Base-by-base conservation (phyloP, 2,329 filamentous ascomycete species). In the Microsporum ferrugineum region DNA sequence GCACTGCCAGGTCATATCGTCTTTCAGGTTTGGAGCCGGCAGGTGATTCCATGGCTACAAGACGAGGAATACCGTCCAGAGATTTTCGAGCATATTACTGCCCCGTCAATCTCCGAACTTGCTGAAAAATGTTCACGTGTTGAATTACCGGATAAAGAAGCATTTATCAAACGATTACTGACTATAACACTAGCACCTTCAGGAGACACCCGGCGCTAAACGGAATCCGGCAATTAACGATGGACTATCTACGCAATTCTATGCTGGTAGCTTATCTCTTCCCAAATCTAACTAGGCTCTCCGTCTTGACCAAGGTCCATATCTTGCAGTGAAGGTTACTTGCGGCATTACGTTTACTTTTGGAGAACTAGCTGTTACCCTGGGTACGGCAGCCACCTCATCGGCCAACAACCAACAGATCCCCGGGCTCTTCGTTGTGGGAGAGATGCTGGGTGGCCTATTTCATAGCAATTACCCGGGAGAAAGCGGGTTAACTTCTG, bases 341-440 rank as follows among this genome's bases (percentile, higher is more conserved):
- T 84, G 82, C 53, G 85, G 86, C 1, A 79, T 88, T 14, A 87
- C 84, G 0, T 88, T 88, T 65, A 88, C 85, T 0, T 88, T 88
- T 72, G 85, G 84, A 0, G 84, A 85, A 0, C 71, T 88, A 5
- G 76, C 77, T 3, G 79, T 85, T 1, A 77, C 83, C 57, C 77
- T 82, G 0, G 69, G 80, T 29, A 84, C 81, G 0, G 77, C 75
- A 2, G 79, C 87, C 0, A 69, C 86, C 12, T 77, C 75, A 1
- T 72, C 77, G 2, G 68, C 71, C 0, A 79, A 77, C 0, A 74
- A 73, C 0, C 66, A 67, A 3, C 71, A 75, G n/a, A 76, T 87
- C 3, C 76, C 77, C 0, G 82, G 84, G 0, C 67, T 87, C 1
- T 86, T 79, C 63, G 84, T 82, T 64, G 79, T 76, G 2, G 85